A percentile compares a stretch with the other conserved stretches of the same genome.
phyloP scores from a whole-genome alignment of 345 rosid species.

The Geranium brycei region DNA sequence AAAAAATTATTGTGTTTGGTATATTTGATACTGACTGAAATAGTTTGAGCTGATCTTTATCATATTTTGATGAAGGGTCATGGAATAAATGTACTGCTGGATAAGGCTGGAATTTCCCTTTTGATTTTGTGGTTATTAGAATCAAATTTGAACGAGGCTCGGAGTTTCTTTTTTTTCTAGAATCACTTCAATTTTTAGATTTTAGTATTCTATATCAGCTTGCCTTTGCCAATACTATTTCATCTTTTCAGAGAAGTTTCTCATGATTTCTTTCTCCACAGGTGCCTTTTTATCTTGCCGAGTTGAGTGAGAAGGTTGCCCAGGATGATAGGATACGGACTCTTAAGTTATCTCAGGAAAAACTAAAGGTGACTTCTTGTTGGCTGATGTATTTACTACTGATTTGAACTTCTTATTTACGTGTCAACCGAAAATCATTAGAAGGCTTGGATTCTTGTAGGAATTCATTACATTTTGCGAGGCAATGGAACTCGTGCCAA shows the following conservation, averaged over 20 bases:
- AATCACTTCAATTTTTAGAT: too few relatives aligned
- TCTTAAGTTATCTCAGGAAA: conserved; percentile 44
- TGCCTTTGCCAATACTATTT: neutral
- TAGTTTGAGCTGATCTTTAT: neutral
- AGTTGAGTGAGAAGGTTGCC: conserved; percentile 53
- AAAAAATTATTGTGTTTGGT: neutral
- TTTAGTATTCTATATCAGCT: neutral
- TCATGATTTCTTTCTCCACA: conserved; percentile 9
- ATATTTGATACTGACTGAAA: neutral
- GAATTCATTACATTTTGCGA: conserved; percentile 83
- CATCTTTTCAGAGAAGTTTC: conserved; percentile 1
- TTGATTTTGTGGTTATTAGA: neutral
- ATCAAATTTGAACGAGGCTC: neutral
- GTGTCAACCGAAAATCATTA: conserved; percentile 7
- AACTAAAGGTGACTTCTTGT: conserved; percentile 44
- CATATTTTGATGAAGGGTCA: neutral
- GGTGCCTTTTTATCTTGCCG: conserved; percentile 79
- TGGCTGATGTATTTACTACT: neutral
- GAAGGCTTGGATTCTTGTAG: conserved; percentile 21
- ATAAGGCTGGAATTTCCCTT: neutral
- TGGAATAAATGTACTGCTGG: neutral
- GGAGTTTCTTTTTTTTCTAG: neutral
- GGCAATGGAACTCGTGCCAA: conserved; percentile 68
- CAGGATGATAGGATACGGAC: conserved; percentile 54
- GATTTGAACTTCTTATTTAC: conserved; percentile 1